Percentiles rank a stretch among this genome's conserved stretches.
phyloP scores from a whole-genome alignment of 129 eudicot genomes.

The Glebionis coronaria region DNA sequence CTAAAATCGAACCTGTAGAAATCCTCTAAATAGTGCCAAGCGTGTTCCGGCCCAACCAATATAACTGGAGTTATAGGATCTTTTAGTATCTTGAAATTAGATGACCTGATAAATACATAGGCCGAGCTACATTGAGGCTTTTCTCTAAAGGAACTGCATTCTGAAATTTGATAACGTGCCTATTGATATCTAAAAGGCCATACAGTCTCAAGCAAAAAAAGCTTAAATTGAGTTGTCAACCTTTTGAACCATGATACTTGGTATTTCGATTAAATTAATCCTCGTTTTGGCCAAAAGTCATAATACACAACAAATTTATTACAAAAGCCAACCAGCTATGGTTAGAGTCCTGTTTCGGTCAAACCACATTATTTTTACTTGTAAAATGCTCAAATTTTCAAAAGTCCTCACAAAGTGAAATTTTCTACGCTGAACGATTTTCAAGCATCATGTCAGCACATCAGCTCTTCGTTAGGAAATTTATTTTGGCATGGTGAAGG shows the following conservation, averaged over 20 bases:
- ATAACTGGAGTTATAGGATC: slow-evolving; percentile 65
- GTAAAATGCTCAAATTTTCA: too few relatives aligned
- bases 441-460: too few relatives aligned
- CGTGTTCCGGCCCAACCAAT: slow-evolving; percentile 97
- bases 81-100: slow-evolving; percentile 67
- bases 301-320: too few relatives aligned
- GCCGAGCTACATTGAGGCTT: slow-evolving; percentile 62
- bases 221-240: neutral
- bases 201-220: neutral
- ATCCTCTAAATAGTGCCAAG: slow-evolving; percentile 89
- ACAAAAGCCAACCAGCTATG: too few relatives aligned
- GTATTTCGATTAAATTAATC: too few relatives aligned
- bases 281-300: neutral
- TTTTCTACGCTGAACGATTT: too few relatives aligned
- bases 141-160: slow-evolving; percentile 58
- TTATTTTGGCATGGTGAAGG: too few relatives aligned
- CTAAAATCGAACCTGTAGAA: slow-evolving; percentile 52
- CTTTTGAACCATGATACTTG: neutral
- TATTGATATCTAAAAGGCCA: neutral
- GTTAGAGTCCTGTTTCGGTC: too few relatives aligned
- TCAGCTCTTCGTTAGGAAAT: too few relatives aligned
- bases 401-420: too few relatives aligned
- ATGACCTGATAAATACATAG: slow-evolving; percentile 69
- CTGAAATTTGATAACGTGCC: slow-evolving; percentile 33
- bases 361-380: too few relatives aligned